A percentile compares a stretch with the other conserved stretches of the same genome.
These are phyloP conservation scores for Vigna unguiculata DNA, from an alignment of 306 rosid genomes.

Conservation along the genomic window DNA sequence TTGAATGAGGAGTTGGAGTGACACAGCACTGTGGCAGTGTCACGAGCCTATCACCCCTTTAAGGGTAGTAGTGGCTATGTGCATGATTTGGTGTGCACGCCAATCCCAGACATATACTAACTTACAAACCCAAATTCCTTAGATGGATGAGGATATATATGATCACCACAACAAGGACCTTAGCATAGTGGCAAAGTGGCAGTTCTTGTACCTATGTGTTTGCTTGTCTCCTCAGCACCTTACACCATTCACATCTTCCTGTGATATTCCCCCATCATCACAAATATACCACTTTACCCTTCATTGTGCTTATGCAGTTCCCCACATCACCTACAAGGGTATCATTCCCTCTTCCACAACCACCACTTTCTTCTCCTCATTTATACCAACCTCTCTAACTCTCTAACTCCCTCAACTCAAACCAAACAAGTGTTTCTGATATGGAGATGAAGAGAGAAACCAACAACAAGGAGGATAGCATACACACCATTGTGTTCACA, in stretches of 20 bases:
- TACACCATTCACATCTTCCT: conserved; percentile 52
- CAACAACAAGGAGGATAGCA: conserved; percentile 53
- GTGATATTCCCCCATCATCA: conserved; percentile 52
- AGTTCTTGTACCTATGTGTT: conserved; percentile 58
- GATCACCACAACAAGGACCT: conserved; percentile 46
- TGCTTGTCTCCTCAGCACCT: conserved; percentile 71
- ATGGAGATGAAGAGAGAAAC: conserved; percentile 62
- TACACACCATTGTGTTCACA: conserved; percentile 60
- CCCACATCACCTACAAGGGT: conserved; percentile 46
- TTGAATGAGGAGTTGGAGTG: conserved; percentile 7
- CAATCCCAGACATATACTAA: conserved; percentile 40
- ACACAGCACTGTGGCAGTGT: conserved; percentile 29
- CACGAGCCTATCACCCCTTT: conserved; percentile 38
- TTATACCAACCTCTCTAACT: conserved; percentile 36
- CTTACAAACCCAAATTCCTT: conserved; percentile 48
- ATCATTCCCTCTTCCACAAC: conserved; percentile 50
- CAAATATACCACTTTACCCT: conserved; percentile 60
- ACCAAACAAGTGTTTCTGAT: neutral
- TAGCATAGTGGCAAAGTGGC: conserved; percentile 45
- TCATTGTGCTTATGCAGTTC: conserved; percentile 52
- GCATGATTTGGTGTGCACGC: conserved; percentile 53
- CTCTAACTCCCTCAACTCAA: neutral
- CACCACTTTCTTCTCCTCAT: conserved; percentile 43
- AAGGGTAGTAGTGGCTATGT: conserved; percentile 33
- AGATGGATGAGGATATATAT: conserved; percentile 59